A percentile compares a stretch with the other conserved stretches of the same genome.
These are phyloP conservation scores for Citrus hindsii DNA, from an alignment of 345 rosid genomes.

Conservation along the genomic window DNA sequence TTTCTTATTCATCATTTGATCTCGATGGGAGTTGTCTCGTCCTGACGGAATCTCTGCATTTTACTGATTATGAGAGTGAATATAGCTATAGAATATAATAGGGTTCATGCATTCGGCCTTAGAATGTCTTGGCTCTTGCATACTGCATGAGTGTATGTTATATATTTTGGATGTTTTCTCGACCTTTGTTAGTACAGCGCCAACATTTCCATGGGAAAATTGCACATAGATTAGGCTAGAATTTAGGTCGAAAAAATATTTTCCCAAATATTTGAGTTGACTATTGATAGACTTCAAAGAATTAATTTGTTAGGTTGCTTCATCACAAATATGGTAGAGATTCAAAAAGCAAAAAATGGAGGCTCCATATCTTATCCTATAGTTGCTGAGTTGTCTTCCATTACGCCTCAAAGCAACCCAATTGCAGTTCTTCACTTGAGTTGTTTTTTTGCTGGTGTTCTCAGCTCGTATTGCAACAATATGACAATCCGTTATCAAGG, in stretches of 20 bases:
- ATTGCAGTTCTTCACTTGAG: background rate
- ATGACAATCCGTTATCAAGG: slow-evolving; percentile 42
- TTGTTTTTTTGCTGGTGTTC: slow-evolving; percentile 19
- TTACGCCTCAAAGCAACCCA: background rate
- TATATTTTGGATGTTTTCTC: background rate
- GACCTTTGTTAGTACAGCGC: background rate
- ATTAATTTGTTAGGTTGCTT: background rate
- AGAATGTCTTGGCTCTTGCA: background rate
- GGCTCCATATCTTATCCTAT: background rate
- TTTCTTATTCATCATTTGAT: background rate
- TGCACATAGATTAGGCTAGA: background rate
- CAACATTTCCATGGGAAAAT: background rate
- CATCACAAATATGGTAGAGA: background rate
- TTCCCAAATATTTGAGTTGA: background rate
- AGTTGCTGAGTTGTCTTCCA: background rate
- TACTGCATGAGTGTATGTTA: background rate
- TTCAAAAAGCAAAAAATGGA: background rate
- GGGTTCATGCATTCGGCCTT: background rate
- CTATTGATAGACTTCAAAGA: background rate
- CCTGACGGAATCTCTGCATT: background rate
- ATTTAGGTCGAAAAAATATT: background rate
- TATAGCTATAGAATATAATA: background rate
- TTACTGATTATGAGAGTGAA: background rate
- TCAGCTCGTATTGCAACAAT: slow-evolving; percentile 68
- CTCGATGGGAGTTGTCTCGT: background rate